Percentiles rank a stretch among this genome's conserved stretches.
Conservation (phyloP, 306 rosid genomes). For the Sicyos edulis region DNA sequence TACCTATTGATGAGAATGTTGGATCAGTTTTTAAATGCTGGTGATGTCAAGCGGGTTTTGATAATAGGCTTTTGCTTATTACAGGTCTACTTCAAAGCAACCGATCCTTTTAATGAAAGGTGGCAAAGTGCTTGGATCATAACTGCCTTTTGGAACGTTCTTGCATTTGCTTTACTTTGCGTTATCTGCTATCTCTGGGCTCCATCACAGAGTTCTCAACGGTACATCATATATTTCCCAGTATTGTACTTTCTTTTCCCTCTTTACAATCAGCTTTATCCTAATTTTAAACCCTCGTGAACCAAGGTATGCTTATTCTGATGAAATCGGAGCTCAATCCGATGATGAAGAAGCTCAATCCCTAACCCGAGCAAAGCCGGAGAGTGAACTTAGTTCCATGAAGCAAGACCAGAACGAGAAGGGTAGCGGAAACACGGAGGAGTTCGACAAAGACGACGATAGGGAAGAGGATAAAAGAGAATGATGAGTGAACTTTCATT, state of each 20-base stretch:
- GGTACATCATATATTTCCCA: constrained; percentile 32
- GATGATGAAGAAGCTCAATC: constrained; percentile 80
- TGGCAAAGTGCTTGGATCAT: constrained; percentile 99
- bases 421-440: constrained; percentile 26
- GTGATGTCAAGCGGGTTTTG: neutral
- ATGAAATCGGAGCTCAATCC: constrained; percentile 68
- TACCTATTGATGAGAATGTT: neutral
- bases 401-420: constrained; percentile 51
- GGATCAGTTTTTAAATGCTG: neutral
- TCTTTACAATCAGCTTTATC: neutral
- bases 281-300: neutral
- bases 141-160: constrained; percentile 92
- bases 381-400: constrained; percentile 56
- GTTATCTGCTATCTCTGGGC: constrained; percentile 96
- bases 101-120: constrained; percentile 92
- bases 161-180: constrained; percentile 70
- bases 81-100: constrained; percentile 91
- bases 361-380: constrained; percentile 51
- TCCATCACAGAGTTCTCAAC: constrained; percentile 95
- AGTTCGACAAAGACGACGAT: constrained; percentile 46
- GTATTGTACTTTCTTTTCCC: neutral
- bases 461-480: constrained; percentile 81
- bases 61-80: constrained; percentile 25
- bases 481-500: constrained; percentile 25
- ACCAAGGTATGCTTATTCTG: constrained; percentile 86